These are phyloP conservation scores for Terana coerulea DNA, from an alignment of 768 basidiomycete species.

Conservation along the genomic window DNA sequence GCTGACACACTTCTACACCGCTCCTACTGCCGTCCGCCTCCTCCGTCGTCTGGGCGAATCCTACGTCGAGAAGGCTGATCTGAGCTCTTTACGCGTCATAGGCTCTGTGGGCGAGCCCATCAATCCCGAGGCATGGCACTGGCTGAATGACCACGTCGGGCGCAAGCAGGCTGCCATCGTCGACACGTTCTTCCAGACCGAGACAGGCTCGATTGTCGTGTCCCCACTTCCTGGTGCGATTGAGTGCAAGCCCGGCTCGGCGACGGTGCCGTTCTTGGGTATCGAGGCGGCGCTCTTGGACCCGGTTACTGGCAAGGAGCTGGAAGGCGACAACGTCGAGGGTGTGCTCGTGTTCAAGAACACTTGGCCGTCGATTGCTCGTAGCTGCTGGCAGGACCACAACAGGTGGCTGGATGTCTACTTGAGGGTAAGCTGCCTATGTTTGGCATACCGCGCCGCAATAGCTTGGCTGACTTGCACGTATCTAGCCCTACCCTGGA, in stretches of 20 bases:
- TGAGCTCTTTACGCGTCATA: conserved; percentile 78
- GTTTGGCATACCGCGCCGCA: background rate
- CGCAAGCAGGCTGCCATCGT: conserved; percentile 86
- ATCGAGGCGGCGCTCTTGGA: conserved; percentile 88
- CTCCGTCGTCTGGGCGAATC: conserved; percentile 81
- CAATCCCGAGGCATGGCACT: conserved; percentile 98
- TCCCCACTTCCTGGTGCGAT: conserved; percentile 96
- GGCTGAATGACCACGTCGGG: conserved; percentile 97
- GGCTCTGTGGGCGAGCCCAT: conserved; percentile 98
- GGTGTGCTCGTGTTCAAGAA: conserved; percentile 83
- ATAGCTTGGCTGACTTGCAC: background rate
- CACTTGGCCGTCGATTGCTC: conserved; percentile 95
- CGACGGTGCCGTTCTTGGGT: conserved; percentile 98
- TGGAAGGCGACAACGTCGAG: conserved; percentile 81
- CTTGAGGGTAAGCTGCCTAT: conserved; percentile 43
- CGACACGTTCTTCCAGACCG: conserved; percentile 97
- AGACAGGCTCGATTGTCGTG: conserved; percentile 94
- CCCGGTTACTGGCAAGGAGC: conserved; percentile 69
- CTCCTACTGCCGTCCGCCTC: conserved; percentile 92
- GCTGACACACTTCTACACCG: conserved; percentile 93
- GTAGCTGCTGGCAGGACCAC: conserved; percentile 91
- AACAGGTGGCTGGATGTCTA: conserved; percentile 78
- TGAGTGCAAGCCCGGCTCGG: conserved; percentile 92
- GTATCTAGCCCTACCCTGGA: conserved; percentile 71
- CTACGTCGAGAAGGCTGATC: conserved; percentile 79